Conservation (phyloP, 2,329 filamentous ascomycete genomes). For the Celoporthe dispersa region DNA sequence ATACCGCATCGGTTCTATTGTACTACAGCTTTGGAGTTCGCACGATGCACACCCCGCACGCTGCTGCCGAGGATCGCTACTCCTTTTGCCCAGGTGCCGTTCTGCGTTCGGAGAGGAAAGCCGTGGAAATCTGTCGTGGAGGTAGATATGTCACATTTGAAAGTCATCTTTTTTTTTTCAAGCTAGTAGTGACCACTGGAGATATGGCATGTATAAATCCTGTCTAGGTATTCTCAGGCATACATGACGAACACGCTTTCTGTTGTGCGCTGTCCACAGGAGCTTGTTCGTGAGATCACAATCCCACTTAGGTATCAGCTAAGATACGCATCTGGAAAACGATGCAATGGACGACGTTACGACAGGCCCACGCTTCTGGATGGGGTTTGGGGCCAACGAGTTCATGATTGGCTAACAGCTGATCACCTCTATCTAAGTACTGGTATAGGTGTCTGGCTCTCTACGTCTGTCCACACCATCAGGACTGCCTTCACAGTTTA, state of each 20-base stretch:
- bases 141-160: no score
- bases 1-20: not conserved
- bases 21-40: not conserved
- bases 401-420: not conserved
- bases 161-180: no score
- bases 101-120: not conserved
- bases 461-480: not conserved
- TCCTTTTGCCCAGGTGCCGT: not conserved
- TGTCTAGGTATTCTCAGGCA: no score
- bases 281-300: no score
- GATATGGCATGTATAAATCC: no score
- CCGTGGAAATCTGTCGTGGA: not conserved
- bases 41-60: slow-evolving; percentile 3
- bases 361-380: no score
- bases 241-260: no score
- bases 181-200: no score
- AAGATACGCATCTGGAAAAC: not conserved
- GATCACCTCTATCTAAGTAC: not conserved
- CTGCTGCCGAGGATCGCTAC: not conserved
- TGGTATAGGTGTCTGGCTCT: not conserved
- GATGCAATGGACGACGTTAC: not conserved
- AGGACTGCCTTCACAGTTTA: slow-evolving; percentile 60
- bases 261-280: no score
- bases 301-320: not conserved
- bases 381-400: not conserved